phyloP scores from a whole-genome alignment of 305 asterid genomes.

The Withania somnifera region DNA sequence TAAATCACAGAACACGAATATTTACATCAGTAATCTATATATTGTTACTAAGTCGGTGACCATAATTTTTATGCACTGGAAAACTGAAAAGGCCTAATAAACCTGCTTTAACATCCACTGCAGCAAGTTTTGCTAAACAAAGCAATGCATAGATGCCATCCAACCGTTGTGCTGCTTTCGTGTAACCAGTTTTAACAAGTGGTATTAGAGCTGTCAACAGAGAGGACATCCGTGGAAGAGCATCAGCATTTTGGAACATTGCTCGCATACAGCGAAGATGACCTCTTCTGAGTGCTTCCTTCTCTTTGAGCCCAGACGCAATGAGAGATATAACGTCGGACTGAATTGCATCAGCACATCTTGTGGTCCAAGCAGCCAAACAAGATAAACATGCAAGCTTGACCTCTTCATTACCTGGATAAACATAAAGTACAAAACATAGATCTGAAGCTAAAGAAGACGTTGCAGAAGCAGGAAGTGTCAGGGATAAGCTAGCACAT shows the following conservation, averaged over 20 bases:
- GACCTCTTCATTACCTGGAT: constrained; percentile 95
- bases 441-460: constrained; percentile 5
- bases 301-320: constrained; percentile 84
- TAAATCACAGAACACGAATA: not conserved
- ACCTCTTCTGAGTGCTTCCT: constrained; percentile 80
- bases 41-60: not conserved
- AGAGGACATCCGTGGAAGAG: constrained; percentile 65
- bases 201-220: constrained; percentile 76
- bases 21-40: not conserved
- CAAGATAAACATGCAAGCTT: constrained; percentile 75
- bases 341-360: constrained; percentile 60
- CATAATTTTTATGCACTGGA: not conserved
- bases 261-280: constrained; percentile 77
- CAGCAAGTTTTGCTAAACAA: constrained; percentile 65
- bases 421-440: not conserved
- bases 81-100: constrained; percentile 9
- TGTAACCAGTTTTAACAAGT: constrained; percentile 87
- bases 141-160: constrained; percentile 89
- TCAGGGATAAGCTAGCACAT: not conserved
- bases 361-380: constrained; percentile 75
- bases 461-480: constrained; percentile 2
- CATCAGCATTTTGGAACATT: constrained; percentile 62
- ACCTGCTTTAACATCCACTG: constrained; percentile 96
- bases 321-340: constrained; percentile 46
- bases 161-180: constrained; percentile 85